phyloP scores from a whole-genome alignment of 139 green algal species.

The Ettlia oleoabundans region DNA sequence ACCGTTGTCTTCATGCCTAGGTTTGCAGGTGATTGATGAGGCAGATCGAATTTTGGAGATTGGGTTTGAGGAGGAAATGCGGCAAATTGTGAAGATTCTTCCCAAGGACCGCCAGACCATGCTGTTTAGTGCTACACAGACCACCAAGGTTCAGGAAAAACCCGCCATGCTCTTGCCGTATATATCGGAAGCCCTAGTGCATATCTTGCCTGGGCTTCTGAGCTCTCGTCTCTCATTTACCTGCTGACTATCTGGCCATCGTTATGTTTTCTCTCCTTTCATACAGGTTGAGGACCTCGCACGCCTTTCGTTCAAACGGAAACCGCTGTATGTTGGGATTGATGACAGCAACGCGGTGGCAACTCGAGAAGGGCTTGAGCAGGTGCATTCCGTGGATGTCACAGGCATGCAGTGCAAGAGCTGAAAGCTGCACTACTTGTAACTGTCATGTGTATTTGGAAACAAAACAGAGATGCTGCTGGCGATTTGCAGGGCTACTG shows the following conservation, averaged over 20 bases:
- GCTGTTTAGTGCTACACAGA: conserved; percentile 98
- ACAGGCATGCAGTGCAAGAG: neutral
- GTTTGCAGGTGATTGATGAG: conserved; percentile 88
- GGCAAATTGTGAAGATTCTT: conserved; percentile 94
- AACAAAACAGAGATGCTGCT: neutral
- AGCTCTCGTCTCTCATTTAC: too few relatives aligned
- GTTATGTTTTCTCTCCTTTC: neutral
- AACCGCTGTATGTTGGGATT: conserved; percentile 96
- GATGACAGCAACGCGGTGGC: conserved; percentile 78
- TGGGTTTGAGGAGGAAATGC: conserved; percentile 99
- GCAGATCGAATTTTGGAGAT: conserved; percentile 98
- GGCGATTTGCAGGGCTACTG: conserved; percentile 88
- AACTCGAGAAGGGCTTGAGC: conserved; percentile 92
- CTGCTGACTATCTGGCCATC: too few relatives aligned
- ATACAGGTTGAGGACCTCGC: conserved; percentile 97
- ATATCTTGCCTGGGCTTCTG: too few relatives aligned
- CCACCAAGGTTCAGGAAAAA: conserved; percentile 76
- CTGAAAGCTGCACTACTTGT: neutral
- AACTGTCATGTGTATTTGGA: neutral
- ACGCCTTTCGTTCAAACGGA: conserved; percentile 91
- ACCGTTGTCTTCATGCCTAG: neutral
- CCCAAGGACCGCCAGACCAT: conserved; percentile 98
- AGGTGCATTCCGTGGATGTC: conserved; percentile 11
- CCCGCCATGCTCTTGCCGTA: neutral
- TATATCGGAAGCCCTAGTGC: too few relatives aligned